A percentile compares a stretch with the other conserved stretches of the same genome.
Evolutionary conservation across 352 stramenopile species (phyloP).

Genomic region (Phytophthora nicotianae): DNA sequence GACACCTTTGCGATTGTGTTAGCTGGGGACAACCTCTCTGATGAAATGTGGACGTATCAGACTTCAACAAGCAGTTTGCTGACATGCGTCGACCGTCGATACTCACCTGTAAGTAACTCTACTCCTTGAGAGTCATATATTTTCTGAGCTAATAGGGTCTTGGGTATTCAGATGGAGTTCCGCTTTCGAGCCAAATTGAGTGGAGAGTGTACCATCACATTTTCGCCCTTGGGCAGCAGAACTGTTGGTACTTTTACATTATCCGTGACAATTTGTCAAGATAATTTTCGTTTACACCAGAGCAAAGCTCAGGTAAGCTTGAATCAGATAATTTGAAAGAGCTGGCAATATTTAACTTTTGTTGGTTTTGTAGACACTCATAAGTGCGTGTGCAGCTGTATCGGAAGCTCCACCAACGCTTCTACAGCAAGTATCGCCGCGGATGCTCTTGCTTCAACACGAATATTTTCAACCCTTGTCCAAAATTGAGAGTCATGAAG

Average conservation of each 20-base stretch:
- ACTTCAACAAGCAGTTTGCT: neutral
- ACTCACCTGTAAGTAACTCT: constrained; percentile 21
- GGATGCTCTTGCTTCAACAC: constrained; percentile 22
- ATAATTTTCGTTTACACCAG: constrained; percentile 21
- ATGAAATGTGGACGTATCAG: constrained; percentile 6
- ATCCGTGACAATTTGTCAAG: constrained; percentile 6
- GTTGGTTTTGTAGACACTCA: neutral
- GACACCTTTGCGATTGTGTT: constrained; percentile 6
- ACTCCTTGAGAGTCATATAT: neutral
- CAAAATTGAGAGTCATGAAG: constrained; percentile 18
- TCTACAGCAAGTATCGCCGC: constrained; percentile 2
- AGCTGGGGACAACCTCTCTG: neutral
- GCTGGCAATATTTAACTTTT: no score
- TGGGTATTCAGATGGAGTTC: constrained; percentile 20
- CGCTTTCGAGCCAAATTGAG: constrained; percentile 10
- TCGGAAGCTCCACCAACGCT: neutral
- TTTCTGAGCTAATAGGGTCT: neutral
- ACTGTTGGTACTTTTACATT: constrained; percentile 3
- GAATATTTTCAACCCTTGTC: constrained; percentile 25
- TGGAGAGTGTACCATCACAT: constrained; percentile 7
- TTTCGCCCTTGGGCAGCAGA: constrained; percentile 1
- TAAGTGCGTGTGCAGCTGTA: constrained; percentile 1
- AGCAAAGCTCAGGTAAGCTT: constrained; percentile 23
- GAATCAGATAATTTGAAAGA: no score
- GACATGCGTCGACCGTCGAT: constrained; percentile 14